Evolutionary conservation across 2,329 filamentous ascomycete genomes (phyloP).

Genomic region (Verticillium longisporum): DNA sequence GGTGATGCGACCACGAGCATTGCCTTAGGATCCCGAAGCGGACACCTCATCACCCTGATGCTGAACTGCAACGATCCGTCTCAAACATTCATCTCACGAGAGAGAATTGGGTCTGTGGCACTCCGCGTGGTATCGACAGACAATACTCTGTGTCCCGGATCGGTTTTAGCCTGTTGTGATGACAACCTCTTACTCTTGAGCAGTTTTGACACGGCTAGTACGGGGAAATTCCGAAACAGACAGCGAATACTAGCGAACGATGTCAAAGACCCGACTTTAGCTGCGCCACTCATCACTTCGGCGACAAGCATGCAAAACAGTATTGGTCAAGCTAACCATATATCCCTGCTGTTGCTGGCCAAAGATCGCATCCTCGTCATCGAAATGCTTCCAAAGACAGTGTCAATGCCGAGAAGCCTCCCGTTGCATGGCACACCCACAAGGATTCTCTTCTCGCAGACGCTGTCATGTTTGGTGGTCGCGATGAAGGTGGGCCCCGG

Average conservation of each 20-base stretch:
- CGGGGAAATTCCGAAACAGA: constrained; percentile 28
- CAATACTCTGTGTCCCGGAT: not conserved
- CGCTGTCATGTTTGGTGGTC: constrained; percentile 47
- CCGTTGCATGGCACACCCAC: constrained; percentile 39
- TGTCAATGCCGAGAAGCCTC: constrained; percentile 43
- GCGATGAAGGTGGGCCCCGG: constrained; percentile 34
- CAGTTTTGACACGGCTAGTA: constrained; percentile 21
- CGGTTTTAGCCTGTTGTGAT: constrained; percentile 42
- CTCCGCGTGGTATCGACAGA: constrained; percentile 22
- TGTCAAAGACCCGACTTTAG: constrained; percentile 34
- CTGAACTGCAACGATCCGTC: constrained; percentile 13
- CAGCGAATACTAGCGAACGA: constrained; percentile 46
- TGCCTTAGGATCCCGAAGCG: constrained; percentile 43
- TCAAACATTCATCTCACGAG: constrained; percentile 18
- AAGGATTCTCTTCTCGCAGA: constrained; percentile 48
- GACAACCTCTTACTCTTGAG: constrained; percentile 36
- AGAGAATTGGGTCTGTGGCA: constrained; percentile 28
- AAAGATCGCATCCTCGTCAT: constrained; percentile 45
- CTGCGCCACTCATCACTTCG: constrained; percentile 40
- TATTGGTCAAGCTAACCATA: constrained; percentile 28
- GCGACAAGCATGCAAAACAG: constrained; percentile 33
- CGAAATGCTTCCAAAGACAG: constrained; percentile 37
- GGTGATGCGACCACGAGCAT: constrained; percentile 24
- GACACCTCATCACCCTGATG: constrained; percentile 38
- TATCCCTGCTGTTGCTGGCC: constrained; percentile 41